These are phyloP conservation scores for Pisolithus orientalis DNA, from an alignment of 768 basidiomycete species.

Conservation along the genomic window DNA sequence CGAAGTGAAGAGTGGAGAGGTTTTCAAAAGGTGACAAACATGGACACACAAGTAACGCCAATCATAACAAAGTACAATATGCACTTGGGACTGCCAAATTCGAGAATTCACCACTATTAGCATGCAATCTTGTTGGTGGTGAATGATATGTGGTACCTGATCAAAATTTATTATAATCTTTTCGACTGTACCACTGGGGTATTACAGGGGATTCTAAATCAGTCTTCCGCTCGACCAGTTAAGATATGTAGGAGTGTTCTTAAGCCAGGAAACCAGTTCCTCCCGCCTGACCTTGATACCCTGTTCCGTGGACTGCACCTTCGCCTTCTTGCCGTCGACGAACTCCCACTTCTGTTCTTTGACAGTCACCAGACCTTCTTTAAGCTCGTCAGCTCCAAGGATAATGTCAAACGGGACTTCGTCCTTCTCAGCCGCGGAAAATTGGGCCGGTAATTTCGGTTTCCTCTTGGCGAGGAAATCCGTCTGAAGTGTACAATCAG, in stretches of 20 bases:
- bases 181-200: background rate
- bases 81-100: too few relatives aligned
- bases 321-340: slow-evolving; percentile 62
- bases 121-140: too few relatives aligned
- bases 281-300: slow-evolving; percentile 59
- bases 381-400: slow-evolving; percentile 82
- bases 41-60: background rate
- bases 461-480: slow-evolving; percentile 93
- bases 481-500: slow-evolving; percentile 40
- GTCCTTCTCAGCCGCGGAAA: slow-evolving; percentile 85
- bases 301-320: slow-evolving; percentile 53
- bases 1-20: slow-evolving; percentile 1
- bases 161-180: too few relatives aligned
- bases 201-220: slow-evolving; percentile 10
- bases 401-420: slow-evolving; percentile 92
- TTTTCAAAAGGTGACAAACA: slow-evolving; percentile 5
- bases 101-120: too few relatives aligned
- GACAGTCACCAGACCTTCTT: slow-evolving; percentile 78
- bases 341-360: slow-evolving; percentile 88
- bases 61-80: background rate
- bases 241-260: slow-evolving; percentile 29
- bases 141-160: too few relatives aligned
- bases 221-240: slow-evolving; percentile 27
- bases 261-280: slow-evolving; percentile 61
- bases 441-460: slow-evolving; percentile 83